A percentile compares a stretch with the other conserved stretches of the same genome.
Evolutionary conservation across 2,329 filamentous ascomycete genomes (phyloP).

Genomic region (Penicillium sp.): DNA sequence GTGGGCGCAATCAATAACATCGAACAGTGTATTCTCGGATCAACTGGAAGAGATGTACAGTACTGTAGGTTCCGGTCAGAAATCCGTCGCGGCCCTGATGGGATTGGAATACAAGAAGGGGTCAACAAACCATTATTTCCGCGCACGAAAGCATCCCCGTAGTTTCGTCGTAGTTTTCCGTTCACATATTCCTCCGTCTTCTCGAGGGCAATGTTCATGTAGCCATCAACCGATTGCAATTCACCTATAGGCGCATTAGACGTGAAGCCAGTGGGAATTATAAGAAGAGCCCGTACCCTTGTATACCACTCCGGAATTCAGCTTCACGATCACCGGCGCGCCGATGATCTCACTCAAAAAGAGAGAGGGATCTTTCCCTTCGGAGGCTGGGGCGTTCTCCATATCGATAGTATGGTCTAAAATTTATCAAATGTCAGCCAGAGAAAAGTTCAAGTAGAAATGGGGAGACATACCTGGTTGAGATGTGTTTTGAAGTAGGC

Average conservation of each 20-base stretch:
- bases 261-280: background rate
- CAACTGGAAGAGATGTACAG: slow-evolving; percentile 41
- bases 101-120: background rate
- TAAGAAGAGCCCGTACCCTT: slow-evolving; percentile 62
- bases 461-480: background rate
- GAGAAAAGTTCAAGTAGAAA: background rate
- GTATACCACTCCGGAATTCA: slow-evolving; percentile 98
- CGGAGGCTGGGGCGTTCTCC: slow-evolving; percentile 69
- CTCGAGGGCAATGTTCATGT: slow-evolving; percentile 99
- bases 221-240: slow-evolving; percentile 94
- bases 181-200: slow-evolving; percentile 91
- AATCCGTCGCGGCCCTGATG: background rate
- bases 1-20: background rate
- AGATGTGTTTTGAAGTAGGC: background rate
- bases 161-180: slow-evolving; percentile 74
- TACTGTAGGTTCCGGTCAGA: slow-evolving; percentile 15
- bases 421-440: background rate
- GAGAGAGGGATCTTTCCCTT: slow-evolving; percentile 87
- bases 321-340: slow-evolving; percentile 88
- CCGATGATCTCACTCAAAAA: slow-evolving; percentile 95
- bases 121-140: slow-evolving; percentile 79
- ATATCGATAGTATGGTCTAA: slow-evolving; percentile 43
- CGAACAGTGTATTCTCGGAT: slow-evolving; percentile 3
- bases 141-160: slow-evolving; percentile 92
- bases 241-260: slow-evolving; percentile 60